A percentile compares a stretch with the other conserved stretches of the same genome.
Conservation (phyloP, 345 rosid genomes). For the Microthlaspi erraticum region DNA sequence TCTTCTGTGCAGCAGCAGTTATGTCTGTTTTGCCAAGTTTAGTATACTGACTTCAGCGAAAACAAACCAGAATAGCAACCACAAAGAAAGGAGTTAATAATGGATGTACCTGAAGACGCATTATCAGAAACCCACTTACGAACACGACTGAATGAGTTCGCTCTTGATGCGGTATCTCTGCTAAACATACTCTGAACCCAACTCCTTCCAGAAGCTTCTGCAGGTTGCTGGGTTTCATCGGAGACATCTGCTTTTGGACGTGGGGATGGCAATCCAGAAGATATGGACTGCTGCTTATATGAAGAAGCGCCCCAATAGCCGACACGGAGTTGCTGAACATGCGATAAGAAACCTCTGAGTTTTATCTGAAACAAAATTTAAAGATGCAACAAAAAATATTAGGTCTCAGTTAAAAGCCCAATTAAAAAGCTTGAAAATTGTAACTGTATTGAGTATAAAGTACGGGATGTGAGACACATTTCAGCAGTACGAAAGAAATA, state of each 20-base stretch:
- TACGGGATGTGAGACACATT: neutral
- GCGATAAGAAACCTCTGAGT: conserved; percentile 94
- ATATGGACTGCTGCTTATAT: conserved; percentile 59
- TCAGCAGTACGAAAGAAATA: conserved; percentile 25
- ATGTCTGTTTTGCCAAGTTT: conserved; percentile 59
- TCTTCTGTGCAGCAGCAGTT: conserved; percentile 82
- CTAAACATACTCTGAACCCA: conserved; percentile 99
- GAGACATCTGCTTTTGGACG: conserved; percentile 67
- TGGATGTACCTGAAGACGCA: conserved; percentile 63
- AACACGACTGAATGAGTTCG: conserved; percentile 75
- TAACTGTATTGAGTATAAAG: neutral
- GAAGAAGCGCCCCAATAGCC: conserved; percentile 95
- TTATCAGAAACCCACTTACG: conserved; percentile 85
- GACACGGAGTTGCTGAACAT: conserved; percentile 87
- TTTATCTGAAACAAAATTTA: conserved; percentile 65
- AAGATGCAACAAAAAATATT: conserved; percentile 20
- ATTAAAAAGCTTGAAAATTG: conserved; percentile 19
- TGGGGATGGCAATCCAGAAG: conserved; percentile 85
- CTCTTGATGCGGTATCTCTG: conserved; percentile 79
- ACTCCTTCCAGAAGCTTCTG: conserved; percentile 97
- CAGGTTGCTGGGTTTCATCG: conserved; percentile 82
- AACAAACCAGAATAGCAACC: conserved; percentile 21
- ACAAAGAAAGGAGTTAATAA: conserved; percentile 30
- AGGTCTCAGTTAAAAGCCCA: conserved; percentile 14
- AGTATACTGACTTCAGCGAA: conserved; percentile 23